Percentiles rank a stretch among this genome's conserved stretches.
Evolutionary conservation across 2,329 filamentous ascomycete species (phyloP).

Genomic region (Epichloe aotearoae): DNA sequence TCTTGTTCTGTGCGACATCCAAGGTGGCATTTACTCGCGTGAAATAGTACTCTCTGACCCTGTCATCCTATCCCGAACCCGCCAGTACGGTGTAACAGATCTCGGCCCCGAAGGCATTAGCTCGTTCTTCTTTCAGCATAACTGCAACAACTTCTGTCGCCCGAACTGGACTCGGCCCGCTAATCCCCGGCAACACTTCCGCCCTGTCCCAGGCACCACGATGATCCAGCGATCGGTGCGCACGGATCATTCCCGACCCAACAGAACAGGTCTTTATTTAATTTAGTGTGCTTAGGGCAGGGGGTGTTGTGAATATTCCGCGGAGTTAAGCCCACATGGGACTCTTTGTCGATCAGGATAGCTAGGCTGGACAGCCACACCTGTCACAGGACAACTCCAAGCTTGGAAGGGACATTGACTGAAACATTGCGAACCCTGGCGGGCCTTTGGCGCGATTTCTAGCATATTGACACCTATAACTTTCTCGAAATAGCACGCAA

Average conservation of each 20-base stretch:
- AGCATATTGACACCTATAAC: too few relatives aligned
- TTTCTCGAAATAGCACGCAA: too few relatives aligned
- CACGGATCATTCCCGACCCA: slow-evolving; percentile 1
- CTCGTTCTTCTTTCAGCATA: slow-evolving; percentile 25
- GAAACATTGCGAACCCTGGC: too few relatives aligned
- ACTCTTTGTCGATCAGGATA: too few relatives aligned
- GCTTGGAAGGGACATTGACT: too few relatives aligned
- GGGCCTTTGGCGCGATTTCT: too few relatives aligned
- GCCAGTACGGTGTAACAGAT: slow-evolving; percentile 26
- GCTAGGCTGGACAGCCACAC: too few relatives aligned
- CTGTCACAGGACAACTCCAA: too few relatives aligned
- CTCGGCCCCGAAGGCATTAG: slow-evolving; percentile 25
- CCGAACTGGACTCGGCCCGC: slow-evolving; percentile 8
- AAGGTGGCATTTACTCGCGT: slow-evolving; percentile 25
- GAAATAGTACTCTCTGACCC: slow-evolving; percentile 26
- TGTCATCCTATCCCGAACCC: slow-evolving; percentile 24
- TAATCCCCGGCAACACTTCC: slow-evolving; percentile 1
- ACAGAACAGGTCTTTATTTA: background rate
- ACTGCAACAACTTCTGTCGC: slow-evolving; percentile 19
- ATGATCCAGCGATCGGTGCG: slow-evolving; percentile 7
- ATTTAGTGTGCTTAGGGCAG: background rate
- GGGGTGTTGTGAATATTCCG: background rate
- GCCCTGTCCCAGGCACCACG: slow-evolving; percentile 1
- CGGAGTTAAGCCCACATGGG: too few relatives aligned
- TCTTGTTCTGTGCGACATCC: slow-evolving; percentile 27